Percentiles rank a stretch among this genome's conserved stretches.
Evolutionary conservation across 2,329 filamentous ascomycete genomes (phyloP).

Genomic region (Fusarium sp.): DNA sequence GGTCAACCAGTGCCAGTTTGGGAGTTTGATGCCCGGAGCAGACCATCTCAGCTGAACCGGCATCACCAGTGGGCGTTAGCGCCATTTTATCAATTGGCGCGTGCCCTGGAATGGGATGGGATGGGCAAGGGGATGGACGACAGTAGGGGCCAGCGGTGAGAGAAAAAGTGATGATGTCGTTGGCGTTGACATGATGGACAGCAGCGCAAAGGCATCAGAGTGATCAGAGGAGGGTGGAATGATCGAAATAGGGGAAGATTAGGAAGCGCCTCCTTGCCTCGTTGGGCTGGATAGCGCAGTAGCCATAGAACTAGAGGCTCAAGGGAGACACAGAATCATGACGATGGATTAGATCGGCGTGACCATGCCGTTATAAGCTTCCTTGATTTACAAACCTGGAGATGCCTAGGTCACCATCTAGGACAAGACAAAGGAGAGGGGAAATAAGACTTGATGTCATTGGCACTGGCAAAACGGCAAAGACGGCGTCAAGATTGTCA

Average conservation of each 20-base stretch:
- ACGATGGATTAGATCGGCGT: constrained; percentile 21
- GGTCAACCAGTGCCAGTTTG: constrained; percentile 11
- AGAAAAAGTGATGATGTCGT: constrained; percentile 28
- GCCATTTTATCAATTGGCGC: constrained; percentile 18
- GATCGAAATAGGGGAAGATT: constrained; percentile 20
- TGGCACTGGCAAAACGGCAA: constrained; percentile 11
- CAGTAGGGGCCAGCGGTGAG: not conserved
- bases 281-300: not conserved
- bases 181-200: constrained; percentile 6
- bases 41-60: constrained; percentile 44
- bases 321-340: constrained; percentile 2
- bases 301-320: not conserved
- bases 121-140: constrained; percentile 11
- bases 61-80: constrained; percentile 31
- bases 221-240: constrained; percentile 15
- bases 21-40: constrained; percentile 12
- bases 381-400: constrained; percentile 7
- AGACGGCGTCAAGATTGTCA: constrained; percentile 16
- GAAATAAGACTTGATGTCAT: constrained; percentile 31
- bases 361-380: constrained; percentile 5
- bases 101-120: constrained; percentile 29
- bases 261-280: constrained; percentile 9
- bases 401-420: not conserved
- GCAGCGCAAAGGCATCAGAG: constrained; percentile 5
- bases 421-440: not conserved